A percentile compares a stretch with the other conserved stretches of the same genome.
These are phyloP conservation scores for Saccharomyces hybrid DNA, from an alignment of 1,139 yeast species.

Conservation along the genomic window DNA sequence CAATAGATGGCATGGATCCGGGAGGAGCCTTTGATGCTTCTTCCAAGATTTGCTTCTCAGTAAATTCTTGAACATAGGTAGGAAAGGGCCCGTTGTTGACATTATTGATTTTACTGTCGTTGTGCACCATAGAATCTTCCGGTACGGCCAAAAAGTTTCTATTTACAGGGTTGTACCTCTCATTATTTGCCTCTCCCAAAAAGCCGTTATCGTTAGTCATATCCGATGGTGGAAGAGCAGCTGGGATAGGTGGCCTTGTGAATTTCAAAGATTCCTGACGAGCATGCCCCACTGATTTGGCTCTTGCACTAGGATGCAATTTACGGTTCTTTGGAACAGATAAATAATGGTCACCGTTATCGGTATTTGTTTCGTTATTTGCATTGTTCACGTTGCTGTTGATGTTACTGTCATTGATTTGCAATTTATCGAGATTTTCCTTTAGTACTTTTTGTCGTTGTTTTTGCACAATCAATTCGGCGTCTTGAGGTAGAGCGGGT, in stretches of 20 bases:
- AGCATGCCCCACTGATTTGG: slow-evolving; percentile 78
- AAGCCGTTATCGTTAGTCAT: slow-evolving; percentile 32
- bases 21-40: slow-evolving; percentile 65
- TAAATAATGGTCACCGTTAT: slow-evolving; percentile 7
- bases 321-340: slow-evolving; percentile 31
- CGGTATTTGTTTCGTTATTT: slow-evolving; percentile 5
- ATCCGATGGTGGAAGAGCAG: slow-evolving; percentile 39
- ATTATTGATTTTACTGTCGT: neutral
- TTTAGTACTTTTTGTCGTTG: slow-evolving; percentile 24
- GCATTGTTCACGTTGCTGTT: slow-evolving; percentile 3
- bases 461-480: slow-evolving; percentile 28
- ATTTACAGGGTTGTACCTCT: neutral
- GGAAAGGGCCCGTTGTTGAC: neutral
- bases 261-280: slow-evolving; percentile 51
- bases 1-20: slow-evolving; percentile 87
- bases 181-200: slow-evolving; percentile 25
- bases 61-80: slow-evolving; percentile 32
- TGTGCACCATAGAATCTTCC: neutral
- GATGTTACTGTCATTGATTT: slow-evolving; percentile 8
- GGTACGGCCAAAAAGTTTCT: neutral
- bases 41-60: slow-evolving; percentile 58
- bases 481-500: slow-evolving; percentile 33
- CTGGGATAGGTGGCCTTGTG: slow-evolving; percentile 31
- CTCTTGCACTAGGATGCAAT: slow-evolving; percentile 80
- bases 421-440: slow-evolving; percentile 18